A percentile compares a stretch with the other conserved stretches of the same genome.
Conservation (phyloP, 192 early-diverging fungal species). For the Backusella parvicylindrica region DNA sequence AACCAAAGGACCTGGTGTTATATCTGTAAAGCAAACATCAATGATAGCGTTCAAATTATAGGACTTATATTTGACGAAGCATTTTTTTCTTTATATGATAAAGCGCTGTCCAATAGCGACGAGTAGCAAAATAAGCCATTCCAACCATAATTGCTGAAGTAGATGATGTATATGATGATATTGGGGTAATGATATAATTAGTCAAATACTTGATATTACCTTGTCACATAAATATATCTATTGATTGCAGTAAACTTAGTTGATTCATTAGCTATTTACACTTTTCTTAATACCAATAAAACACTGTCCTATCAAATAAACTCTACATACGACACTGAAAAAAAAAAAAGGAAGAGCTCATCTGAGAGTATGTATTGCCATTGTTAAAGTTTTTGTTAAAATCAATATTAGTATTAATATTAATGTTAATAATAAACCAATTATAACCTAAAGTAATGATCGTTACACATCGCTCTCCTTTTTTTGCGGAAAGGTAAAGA, state of each 20-base stretch:
- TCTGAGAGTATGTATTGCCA: background rate
- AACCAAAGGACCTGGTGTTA: background rate
- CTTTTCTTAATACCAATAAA: background rate
- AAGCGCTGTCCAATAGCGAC: background rate
- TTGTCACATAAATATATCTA: too few species aligned
- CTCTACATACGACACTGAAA: too few species aligned
- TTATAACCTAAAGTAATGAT: background rate
- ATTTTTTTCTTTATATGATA: background rate
- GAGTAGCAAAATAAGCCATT: background rate
- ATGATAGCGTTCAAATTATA: background rate
- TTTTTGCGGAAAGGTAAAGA: background rate
- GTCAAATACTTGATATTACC: background rate
- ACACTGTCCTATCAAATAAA: background rate
- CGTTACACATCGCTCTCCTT: background rate
- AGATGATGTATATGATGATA: background rate
- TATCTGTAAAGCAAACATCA: background rate
- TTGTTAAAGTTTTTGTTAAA: background rate
- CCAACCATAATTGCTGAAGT: background rate
- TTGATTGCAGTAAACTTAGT: too few species aligned
- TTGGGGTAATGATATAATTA: background rate
- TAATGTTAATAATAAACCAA: background rate
- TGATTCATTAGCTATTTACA: background rate
- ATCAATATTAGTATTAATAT: background rate
- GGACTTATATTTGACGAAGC: background rate
- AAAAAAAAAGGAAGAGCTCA: background rate